Percentiles rank a stretch among this genome's conserved stretches.
Evolutionary conservation across 352 stramenopile species (phyloP).

Genomic region (Pythium phragmiticola): DNA sequence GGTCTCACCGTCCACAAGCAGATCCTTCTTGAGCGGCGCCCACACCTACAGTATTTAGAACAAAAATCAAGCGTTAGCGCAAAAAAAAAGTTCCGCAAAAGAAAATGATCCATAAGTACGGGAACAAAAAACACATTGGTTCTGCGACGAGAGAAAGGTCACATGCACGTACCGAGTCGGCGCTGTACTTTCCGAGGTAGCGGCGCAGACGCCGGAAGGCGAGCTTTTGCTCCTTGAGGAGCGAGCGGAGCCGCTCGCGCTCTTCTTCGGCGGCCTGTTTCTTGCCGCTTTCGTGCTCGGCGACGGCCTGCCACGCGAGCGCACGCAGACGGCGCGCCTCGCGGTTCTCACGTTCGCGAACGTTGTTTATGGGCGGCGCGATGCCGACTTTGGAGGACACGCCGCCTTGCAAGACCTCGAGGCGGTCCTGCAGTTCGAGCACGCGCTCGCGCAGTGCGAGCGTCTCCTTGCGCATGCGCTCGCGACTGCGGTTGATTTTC

Average conservation of each 20-base stretch:
- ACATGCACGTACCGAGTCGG: constrained; percentile 9
- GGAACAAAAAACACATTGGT: neutral
- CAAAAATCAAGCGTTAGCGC: no score
- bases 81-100: neutral
- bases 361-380: neutral
- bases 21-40: constrained; percentile 3
- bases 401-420: constrained; percentile 30
- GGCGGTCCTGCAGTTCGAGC: constrained; percentile 31
- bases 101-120: no score
- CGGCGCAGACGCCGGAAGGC: constrained; percentile 20
- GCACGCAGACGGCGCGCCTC: constrained; percentile 9
- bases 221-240: constrained; percentile 24
- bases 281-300: constrained; percentile 17
- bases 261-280: constrained; percentile 14
- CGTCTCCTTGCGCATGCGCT: constrained; percentile 39
- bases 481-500: constrained; percentile 34
- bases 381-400: constrained; percentile 16
- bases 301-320: constrained; percentile 22
- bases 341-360: constrained; percentile 18
- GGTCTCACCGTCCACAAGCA: constrained; percentile 3
- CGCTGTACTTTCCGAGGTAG: constrained; percentile 21
- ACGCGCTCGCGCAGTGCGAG: constrained; percentile 24
- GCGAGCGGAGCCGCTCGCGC: constrained; percentile 16
- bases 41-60: constrained; percentile 6
- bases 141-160: neutral